Base-by-base conservation (phyloP, 164 flowering plant genomes). In the Sedum album region DNA sequence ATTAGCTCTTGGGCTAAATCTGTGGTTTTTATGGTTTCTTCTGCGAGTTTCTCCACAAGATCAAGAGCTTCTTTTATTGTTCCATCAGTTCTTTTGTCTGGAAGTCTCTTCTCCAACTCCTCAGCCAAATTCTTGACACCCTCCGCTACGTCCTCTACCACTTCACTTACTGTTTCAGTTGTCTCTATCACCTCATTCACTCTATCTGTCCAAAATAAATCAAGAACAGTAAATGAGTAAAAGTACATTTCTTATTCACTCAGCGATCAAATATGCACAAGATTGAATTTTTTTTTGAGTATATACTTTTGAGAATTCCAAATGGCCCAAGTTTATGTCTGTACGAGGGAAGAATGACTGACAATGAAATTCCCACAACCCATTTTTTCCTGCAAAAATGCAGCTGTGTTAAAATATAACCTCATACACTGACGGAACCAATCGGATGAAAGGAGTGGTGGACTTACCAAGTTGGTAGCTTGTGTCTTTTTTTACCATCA, bases 371-470 rank as follows among this genome's bases (percentile, higher is more conserved):
- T 14, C 62, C 62, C 33, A 57, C 62, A 13, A 9, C 62, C 62
- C 62, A 57, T 57, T 57, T 57, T 6, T 57, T 57, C 62, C 62
- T 57, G 33, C 33, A 57, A 57, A 57, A n/a, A 51, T 23, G 23
- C 57, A 51, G 31, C 10, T 9, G 11, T 26, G 30, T 21, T 5
- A 28, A 2, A 15, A 1, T 8, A 26, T 23, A 2, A 5, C 8
- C 8, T 21, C 8, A 5, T n/a, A n/a, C 8, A 5, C 6, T 11
- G n/a, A 48, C 23, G 2, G 6, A 48, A 48, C 6, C 18, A 18
- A 18, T 2, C 1, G 23, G 2, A 21, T 21, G 2, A 23, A 13
- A 1, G 31, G 18, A 4, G 33, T 26, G 20, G 0, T 11, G 62
- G 62, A 53, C 28, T 53, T 23, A 53, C 60, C 60, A 26, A 28